Evolutionary conservation across 177 flowering plant genomes (phyloP), one percentile per base, ranked within the genome.

Genomic region (Telopea speciosissima): DNA sequence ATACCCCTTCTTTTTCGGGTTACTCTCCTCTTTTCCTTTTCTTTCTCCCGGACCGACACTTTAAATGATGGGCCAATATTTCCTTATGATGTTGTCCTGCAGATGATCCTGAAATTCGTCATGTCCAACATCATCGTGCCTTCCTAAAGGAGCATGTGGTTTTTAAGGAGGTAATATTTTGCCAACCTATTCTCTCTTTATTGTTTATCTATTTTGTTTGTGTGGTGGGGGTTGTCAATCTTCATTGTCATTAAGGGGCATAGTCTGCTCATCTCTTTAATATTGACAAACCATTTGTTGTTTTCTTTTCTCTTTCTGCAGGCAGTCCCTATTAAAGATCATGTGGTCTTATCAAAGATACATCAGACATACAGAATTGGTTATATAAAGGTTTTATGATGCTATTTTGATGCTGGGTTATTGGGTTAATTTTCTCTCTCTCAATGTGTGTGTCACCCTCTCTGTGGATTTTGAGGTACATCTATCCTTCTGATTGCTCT

Each of bases 351-450:
- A 73, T 93, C 98, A 44, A 95, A 88, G 86, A 91, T 95, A 76
- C 99, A 95, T 77, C 97, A 95, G 75, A 89, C 99, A 1, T 95
- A 93, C 76, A 89, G 89, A 88, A 79, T 95, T 83, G 92, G 96
- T 67, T 95, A 90, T 78, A 74, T 95, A 72, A 95, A 95, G 97
- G 99, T 92, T 62, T 28, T 28, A 28, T 67, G 23, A 68, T 62
- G 42, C 28, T 72, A 56, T 66, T 59, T 44, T 25, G 25, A 19
- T 42, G 31, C 68, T 31, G 45, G 52, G 24, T 62, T 68, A 21
- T 64, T 42, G 1, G 3, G 24, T 31, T 69, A 10, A 26, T 12
- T 49, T 21, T 58, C 40, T 36, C 40, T 36, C 5, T 36, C 8
- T 36, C 8, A 5, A 36, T 36, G 40, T 36, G 7, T 36, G 0